Conservation (phyloP, 768 basidiomycete genomes). For the Lactarius vividus region DNA sequence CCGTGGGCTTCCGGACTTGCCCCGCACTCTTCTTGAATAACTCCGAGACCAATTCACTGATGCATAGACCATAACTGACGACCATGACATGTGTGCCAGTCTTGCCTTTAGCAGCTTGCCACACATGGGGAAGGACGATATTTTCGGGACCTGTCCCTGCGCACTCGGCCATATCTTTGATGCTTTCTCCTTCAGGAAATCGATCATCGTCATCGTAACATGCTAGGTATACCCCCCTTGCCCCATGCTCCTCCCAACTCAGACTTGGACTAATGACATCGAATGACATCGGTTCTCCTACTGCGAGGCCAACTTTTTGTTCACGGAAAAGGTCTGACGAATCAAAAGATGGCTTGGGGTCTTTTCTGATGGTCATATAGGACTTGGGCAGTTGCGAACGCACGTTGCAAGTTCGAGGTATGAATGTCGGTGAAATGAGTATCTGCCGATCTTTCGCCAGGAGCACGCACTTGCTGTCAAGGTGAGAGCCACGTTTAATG, state of each 20-base stretch:
- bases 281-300: conserved; percentile 54
- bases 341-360: conserved; percentile 46
- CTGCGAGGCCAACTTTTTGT: conserved; percentile 66
- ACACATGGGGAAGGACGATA: conserved; percentile 55
- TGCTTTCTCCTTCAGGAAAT: conserved; percentile 70
- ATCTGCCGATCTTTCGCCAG: conserved; percentile 50
- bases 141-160: conserved; percentile 49
- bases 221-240: conserved; percentile 51
- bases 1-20: conserved; percentile 39
- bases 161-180: conserved; percentile 56
- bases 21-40: conserved; percentile 45
- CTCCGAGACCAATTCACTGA: conserved; percentile 49
- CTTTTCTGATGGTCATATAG: conserved; percentile 47
- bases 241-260: conserved; percentile 46
- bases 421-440: conserved; percentile 54
- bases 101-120: conserved; percentile 39
- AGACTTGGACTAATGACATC: conserved; percentile 17
- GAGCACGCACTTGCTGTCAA: conserved; percentile 38
- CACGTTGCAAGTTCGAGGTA: conserved; percentile 65
- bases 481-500: not conserved
- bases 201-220: conserved; percentile 43
- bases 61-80: conserved; percentile 74
- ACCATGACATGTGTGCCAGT: conserved; percentile 54
- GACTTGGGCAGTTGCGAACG: conserved; percentile 56
- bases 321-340: conserved; percentile 57